Evolutionary conservation across 2,329 filamentous ascomycete species (phyloP).

Genomic region (Cytospora mali): DNA sequence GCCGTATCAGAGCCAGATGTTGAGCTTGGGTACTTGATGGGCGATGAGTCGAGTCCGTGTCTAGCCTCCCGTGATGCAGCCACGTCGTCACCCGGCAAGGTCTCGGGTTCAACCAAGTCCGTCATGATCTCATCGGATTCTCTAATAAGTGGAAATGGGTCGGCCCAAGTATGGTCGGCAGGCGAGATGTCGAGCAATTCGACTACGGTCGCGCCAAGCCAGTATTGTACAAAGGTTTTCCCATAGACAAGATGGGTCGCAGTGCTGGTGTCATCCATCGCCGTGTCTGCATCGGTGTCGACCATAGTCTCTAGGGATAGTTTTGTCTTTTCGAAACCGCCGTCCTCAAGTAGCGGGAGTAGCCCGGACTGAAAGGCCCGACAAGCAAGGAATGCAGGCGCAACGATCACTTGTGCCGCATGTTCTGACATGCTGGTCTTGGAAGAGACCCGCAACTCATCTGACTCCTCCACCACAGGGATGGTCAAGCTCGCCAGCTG

Average conservation of each 20-base stretch:
- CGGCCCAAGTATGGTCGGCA: neutral
- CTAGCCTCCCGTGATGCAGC: neutral
- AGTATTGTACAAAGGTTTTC: neutral
- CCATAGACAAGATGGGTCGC: neutral
- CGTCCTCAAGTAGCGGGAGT: conserved; percentile 14
- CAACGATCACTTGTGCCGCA: conserved; percentile 4
- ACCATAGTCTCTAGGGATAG: neutral
- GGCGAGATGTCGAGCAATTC: neutral
- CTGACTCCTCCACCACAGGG: neutral
- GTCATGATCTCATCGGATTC: neutral
- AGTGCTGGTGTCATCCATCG: neutral
- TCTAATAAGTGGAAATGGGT: conserved; percentile 2
- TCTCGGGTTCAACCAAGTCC: too few species aligned
- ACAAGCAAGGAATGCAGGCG: conserved; percentile 19
- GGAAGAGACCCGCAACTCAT: neutral
- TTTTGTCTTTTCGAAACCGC: neutral
- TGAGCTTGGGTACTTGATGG: neutral
- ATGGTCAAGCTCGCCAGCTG: conserved; percentile 7
- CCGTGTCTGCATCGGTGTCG: neutral
- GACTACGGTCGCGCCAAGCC: conserved; percentile 17
- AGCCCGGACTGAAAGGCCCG: conserved; percentile 22
- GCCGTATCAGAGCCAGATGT: neutral
- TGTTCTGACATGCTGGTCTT: neutral
- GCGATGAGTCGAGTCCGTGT: neutral
- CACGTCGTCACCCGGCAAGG: neutral